Percentiles rank a stretch among this genome's conserved stretches.
These are phyloP conservation scores for Phytopythium vexans DNA, from an alignment of 352 stramenopile species.

Conservation along the genomic window DNA sequence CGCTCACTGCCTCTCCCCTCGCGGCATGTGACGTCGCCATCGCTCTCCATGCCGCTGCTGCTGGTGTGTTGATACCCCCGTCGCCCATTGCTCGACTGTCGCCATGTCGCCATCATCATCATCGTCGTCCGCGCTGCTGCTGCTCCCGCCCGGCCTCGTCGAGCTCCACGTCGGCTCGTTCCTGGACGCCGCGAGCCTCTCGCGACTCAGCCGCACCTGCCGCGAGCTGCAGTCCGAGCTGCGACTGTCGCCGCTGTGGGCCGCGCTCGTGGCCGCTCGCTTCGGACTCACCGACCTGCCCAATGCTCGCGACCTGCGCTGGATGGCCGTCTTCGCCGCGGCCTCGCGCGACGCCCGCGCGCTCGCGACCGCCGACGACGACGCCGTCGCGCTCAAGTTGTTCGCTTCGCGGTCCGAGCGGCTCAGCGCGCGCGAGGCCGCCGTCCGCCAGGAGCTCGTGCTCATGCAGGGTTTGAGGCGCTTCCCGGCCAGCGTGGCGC, in stretches of 20 bases:
- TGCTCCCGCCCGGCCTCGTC: slow-evolving; percentile 33
- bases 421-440: slow-evolving; percentile 27
- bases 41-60: no score
- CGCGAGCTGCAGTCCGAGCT: slow-evolving; percentile 31
- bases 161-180: slow-evolving; percentile 41
- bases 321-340: slow-evolving; percentile 41
- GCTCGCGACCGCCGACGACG: slow-evolving; percentile 19
- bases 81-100: background rate
- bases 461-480: slow-evolving; percentile 55
- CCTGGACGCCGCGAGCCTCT: slow-evolving; percentile 36
- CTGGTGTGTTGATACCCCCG: background rate
- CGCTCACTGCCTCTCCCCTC: no score
- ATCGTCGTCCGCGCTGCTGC: slow-evolving; percentile 14
- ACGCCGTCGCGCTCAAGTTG: slow-evolving; percentile 28
- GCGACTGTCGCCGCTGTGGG: slow-evolving; percentile 31
- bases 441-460: slow-evolving; percentile 52
- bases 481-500: slow-evolving; percentile 38
- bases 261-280: slow-evolving; percentile 26
- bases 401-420: slow-evolving; percentile 10
- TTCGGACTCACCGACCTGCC: slow-evolving; percentile 36
- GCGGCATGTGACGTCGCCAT: no score
- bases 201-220: slow-evolving; percentile 29
- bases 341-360: slow-evolving; percentile 30
- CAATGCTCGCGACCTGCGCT: slow-evolving; percentile 25
- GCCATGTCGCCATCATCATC: background rate